Base-by-base conservation (phyloP, 495 filamentous ascomycete genomes). In the Aspergillus homomorphus region DNA sequence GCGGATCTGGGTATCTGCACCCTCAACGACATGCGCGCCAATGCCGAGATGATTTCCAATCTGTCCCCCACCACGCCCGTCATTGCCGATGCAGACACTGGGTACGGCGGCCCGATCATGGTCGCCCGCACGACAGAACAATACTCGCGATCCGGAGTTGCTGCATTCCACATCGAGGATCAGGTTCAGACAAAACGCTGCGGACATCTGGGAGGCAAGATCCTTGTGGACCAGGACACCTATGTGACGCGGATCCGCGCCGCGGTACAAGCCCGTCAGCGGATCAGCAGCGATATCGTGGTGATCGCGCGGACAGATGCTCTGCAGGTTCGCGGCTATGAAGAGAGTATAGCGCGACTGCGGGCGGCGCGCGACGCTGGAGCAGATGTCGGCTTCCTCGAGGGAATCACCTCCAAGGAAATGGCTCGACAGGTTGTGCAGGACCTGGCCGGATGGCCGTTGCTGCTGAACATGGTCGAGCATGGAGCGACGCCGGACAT, bases 121-220 rank as follows among this genome's bases (percentile, higher is more conserved):
- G 81, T 89, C 21, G 75, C 81, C 16, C 77, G 82, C 41, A 84
- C 86, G 1, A 81, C 86, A 18, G 75, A 80, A 58, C 77, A 84
- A 58, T 91, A 89, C 69, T 81, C 82, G 21, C 78, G 80, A 8
- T 77, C 84, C 9, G 86, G 86, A 44, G 84, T 90, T 0, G 87
- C 88, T 3, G 88, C 75, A 33, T 78, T 90, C 59, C 87, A 90
- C 66, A 79, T 90, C 63, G 87, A 91, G 69, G 88, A 90, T 74
- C 86, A 90, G 65, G 80, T 88, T 15, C 75, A 77, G 56, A 83
- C 79, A 21, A 90, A 90, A 64, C 85, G 84, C 15, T 88, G 85
- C 69, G 86, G 85, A 1, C 84, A 88, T 57, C 74, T 89, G 0
- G 67, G 59, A 0, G 82, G 84, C 41, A 91, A 91, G 66, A 75